Conservation (phyloP, 1,284 basidiomycete species). For the Cutaneotrichosporon cutaneum region DNA sequence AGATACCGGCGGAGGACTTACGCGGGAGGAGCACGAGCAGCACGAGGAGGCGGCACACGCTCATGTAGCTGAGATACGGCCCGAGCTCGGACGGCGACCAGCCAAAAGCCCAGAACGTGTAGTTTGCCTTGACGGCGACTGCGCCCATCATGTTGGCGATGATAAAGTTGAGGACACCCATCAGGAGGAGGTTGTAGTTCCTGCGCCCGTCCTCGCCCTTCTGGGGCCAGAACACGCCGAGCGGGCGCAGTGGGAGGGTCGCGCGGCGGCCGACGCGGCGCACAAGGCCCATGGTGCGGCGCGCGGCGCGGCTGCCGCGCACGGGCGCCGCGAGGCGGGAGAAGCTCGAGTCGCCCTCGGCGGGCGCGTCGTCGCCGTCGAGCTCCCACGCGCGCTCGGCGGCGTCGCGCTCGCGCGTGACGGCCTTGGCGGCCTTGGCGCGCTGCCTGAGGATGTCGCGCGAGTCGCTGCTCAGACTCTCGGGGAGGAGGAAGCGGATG, state of each 20-base stretch:
- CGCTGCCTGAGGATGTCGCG: conserved; percentile 39
- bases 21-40: conserved; percentile 65
- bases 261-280: conserved; percentile 39
- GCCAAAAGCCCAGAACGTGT: conserved; percentile 63
- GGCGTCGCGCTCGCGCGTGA: conserved; percentile 37
- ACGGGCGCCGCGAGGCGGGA: conserved; percentile 19
- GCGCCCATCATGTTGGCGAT: conserved; percentile 62
- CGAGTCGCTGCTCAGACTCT: conserved; percentile 61
- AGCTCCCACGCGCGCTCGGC: conserved; percentile 51
- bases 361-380: conserved; percentile 21
- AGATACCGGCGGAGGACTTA: conserved; percentile 26
- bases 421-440: conserved; percentile 46
- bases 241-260: conserved; percentile 64
- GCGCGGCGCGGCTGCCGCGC: conserved; percentile 7
- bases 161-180: conserved; percentile 56
- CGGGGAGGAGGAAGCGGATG: conserved; percentile 66
- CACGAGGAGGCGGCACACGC: conserved; percentile 62
- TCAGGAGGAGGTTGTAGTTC: conserved; percentile 69
- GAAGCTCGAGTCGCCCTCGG: conserved; percentile 21
- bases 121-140: conserved; percentile 67
- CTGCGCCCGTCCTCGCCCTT: conserved; percentile 41
- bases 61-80: conserved; percentile 68
- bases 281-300: conserved; percentile 29
- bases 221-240: conserved; percentile 64
- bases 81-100: conserved; percentile 78